These are phyloP conservation scores for Hortiboletus campestris DNA, from an alignment of 768 basidiomycete species.

Conservation along the genomic window DNA sequence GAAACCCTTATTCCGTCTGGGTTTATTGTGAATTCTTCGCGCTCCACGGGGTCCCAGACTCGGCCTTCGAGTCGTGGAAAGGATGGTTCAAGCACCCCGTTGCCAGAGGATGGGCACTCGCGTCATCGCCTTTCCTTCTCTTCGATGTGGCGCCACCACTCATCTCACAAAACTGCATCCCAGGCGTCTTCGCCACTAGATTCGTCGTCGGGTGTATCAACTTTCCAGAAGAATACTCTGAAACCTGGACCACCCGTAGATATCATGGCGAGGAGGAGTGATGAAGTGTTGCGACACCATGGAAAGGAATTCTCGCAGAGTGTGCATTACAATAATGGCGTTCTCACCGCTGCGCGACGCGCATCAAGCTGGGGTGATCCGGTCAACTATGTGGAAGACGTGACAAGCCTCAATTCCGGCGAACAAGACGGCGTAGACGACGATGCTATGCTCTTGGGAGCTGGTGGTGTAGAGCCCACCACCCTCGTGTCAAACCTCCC, in stretches of 20 bases:
- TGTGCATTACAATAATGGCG: conserved; percentile 25
- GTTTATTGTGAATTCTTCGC: conserved; percentile 11
- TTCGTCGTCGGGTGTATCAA: conserved; percentile 33
- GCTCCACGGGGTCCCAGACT: conserved; percentile 24
- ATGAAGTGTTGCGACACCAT: conserved; percentile 41
- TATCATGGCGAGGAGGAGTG: conserved; percentile 38
- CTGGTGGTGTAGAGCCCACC: conserved; percentile 41
- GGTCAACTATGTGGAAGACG: conserved; percentile 40
- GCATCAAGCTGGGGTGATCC: conserved; percentile 67
- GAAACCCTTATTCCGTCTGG: conserved; percentile 26
- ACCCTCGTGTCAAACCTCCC: conserved; percentile 37
- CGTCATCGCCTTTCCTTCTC: conserved; percentile 33
- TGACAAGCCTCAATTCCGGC: conserved; percentile 44
- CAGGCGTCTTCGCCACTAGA: conserved; percentile 32
- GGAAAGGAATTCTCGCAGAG: conserved; percentile 27
- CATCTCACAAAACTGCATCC: conserved; percentile 23
- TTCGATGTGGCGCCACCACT: conserved; percentile 26
- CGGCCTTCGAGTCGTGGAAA: conserved; percentile 26
- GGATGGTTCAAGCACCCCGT: conserved; percentile 18
- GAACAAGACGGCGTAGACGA: conserved; percentile 48
- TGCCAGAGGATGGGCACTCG: conserved; percentile 22
- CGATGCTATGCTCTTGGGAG: conserved; percentile 53
- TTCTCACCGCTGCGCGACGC: conserved; percentile 47
- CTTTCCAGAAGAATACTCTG: conserved; percentile 21
- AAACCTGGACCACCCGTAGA: conserved; percentile 20